Conservation (phyloP, 2,329 filamentous ascomycete genomes). For the Allantophomopsis cytisporea region DNA sequence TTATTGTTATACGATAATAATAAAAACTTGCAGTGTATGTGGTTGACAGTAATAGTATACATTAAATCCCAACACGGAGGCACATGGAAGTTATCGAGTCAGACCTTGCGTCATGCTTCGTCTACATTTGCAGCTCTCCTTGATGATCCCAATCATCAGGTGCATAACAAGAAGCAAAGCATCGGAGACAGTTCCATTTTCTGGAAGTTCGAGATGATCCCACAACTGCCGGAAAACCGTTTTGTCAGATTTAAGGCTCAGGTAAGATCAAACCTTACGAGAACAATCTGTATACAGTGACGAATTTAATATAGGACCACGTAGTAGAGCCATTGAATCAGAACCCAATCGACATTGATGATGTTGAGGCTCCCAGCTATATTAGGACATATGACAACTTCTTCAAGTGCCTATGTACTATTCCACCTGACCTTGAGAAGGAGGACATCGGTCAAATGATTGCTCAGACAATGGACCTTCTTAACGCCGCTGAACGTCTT, state of each 20-base stretch:
- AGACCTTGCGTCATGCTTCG: constrained; percentile 8
- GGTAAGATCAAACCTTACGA: constrained; percentile 5
- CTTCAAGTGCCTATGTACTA: constrained; percentile 11
- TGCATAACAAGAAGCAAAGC: neutral
- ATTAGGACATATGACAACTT: constrained; percentile 15
- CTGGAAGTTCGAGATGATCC: constrained; percentile 12
- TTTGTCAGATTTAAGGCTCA: constrained; percentile 10
- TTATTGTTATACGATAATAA: neutral
- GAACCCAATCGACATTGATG: constrained; percentile 3
- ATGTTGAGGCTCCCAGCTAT: constrained; percentile 3
- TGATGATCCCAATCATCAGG: neutral
- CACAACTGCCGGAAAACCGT: constrained; percentile 5
- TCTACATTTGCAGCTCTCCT: constrained; percentile 5
- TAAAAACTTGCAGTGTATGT: neutral
- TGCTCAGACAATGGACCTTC: constrained; percentile 7
- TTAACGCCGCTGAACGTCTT: constrained; percentile 10
- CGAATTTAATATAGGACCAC: neutral
- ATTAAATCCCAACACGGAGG: constrained; percentile 11
- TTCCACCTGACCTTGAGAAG: constrained; percentile 6
- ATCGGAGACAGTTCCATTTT: constrained; percentile 6
- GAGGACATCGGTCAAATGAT: constrained; percentile 4
- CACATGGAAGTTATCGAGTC: constrained; percentile 12
- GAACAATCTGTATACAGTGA: no score
- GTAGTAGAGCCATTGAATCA: neutral
- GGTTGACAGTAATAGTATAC: constrained; percentile 4